phyloP scores from a whole-genome alignment of 1,139 yeast genomes.

The Diutina scorzettiae region DNA sequence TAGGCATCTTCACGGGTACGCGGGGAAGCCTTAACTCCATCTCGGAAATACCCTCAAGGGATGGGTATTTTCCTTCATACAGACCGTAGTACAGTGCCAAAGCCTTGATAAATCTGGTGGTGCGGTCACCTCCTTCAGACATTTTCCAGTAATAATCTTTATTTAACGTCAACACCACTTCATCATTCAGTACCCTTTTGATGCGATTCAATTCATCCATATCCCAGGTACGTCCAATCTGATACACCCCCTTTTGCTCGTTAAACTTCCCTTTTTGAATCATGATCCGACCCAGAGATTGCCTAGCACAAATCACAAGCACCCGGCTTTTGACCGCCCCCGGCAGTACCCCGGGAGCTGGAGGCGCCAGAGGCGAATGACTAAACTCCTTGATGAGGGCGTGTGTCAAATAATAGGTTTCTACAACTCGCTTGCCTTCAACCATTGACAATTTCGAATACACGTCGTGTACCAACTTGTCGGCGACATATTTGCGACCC shows the following conservation, averaged over 20 bases:
- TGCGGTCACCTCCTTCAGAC: conserved; percentile 53
- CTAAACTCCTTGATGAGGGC: conserved; percentile 27
- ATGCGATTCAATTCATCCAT: conserved; percentile 56
- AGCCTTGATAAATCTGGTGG: conserved; percentile 44
- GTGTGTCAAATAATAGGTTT: conserved; percentile 27
- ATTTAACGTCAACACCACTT: conserved; percentile 52
- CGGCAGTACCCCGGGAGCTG: conserved; percentile 23
- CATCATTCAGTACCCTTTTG: conserved; percentile 40
- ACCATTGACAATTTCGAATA: conserved; percentile 21
- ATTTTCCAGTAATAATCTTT: conserved; percentile 85
- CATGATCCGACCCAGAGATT: conserved; percentile 46
- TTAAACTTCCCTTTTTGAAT: conserved; percentile 83
- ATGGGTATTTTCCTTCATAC: conserved; percentile 58
- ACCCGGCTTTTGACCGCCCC: conserved; percentile 30
- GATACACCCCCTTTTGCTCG: conserved; percentile 54
- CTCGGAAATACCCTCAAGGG: conserved; percentile 28
- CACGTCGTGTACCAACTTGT: conserved; percentile 30
- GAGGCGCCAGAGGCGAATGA: conserved; percentile 27
- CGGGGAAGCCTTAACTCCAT: conserved; percentile 26
- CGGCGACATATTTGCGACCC: conserved; percentile 10
- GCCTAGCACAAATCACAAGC: conserved; percentile 28
- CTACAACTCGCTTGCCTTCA: conserved; percentile 21
- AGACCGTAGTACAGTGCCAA: conserved; percentile 53
- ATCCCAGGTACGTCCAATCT: conserved; percentile 92
- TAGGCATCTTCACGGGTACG: conserved; percentile 1